Evolutionary conservation across 2,329 filamentous ascomycete genomes (phyloP).

Genomic region (Fusarium stilboides): DNA sequence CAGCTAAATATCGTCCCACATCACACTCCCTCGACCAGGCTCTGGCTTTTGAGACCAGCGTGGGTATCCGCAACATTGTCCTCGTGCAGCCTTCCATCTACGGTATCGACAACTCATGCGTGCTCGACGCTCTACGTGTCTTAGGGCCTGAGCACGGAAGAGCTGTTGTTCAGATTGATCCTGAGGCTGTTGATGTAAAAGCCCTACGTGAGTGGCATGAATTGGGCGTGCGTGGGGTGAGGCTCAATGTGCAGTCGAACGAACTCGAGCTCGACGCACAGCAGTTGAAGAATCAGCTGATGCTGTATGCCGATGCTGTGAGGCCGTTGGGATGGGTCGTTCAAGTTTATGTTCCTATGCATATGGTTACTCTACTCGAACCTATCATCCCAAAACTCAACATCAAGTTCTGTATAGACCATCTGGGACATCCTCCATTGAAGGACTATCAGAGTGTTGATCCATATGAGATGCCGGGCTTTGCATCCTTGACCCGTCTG

Average conservation of each 20-base stretch:
- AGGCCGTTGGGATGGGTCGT: constrained; percentile 69
- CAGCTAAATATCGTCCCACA: constrained; percentile 67
- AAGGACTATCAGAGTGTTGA: constrained; percentile 40
- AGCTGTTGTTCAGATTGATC: constrained; percentile 71
- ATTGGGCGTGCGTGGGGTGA: constrained; percentile 71
- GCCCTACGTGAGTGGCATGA: constrained; percentile 68
- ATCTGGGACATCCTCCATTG: constrained; percentile 68
- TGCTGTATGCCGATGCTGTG: constrained; percentile 65
- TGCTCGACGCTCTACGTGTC: constrained; percentile 66
- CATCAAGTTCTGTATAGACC: constrained; percentile 71
- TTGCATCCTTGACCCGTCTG: constrained; percentile 61
- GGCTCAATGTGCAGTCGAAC: constrained; percentile 71
- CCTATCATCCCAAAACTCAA: constrained; percentile 63
- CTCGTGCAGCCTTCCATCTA: constrained; percentile 75
- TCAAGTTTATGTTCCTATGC: constrained; percentile 70
- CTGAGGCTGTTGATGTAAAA: constrained; percentile 54
- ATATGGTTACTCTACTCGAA: constrained; percentile 64
- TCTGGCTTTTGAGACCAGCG: constrained; percentile 63
- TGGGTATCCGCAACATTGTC: constrained; percentile 70
- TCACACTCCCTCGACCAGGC: constrained; percentile 67
- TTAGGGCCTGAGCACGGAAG: constrained; percentile 66
- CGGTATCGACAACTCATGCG: constrained; percentile 71
- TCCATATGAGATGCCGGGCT: constrained; percentile 47
- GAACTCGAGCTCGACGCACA: constrained; percentile 58
- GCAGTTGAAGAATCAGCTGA: constrained; percentile 61